Evolutionary conservation across 306 rosid genomes (phyloP), one percentile per base, ranked within the genome.

Genomic region (Glycyrrhiza uralensis): DNA sequence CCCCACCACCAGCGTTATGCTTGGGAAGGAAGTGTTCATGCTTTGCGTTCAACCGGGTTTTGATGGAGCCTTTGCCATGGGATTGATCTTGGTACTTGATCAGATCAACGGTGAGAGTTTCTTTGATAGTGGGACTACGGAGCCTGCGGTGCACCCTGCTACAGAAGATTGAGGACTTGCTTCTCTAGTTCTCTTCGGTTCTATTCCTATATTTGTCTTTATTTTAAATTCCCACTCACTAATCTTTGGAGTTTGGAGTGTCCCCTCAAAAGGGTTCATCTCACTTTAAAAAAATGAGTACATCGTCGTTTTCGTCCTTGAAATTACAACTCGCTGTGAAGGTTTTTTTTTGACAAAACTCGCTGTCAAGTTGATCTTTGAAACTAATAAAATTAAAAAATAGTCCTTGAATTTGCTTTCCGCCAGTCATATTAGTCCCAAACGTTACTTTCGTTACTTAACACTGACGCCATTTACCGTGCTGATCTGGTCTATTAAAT

Each of bases 21-120:
- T 94, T 30, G 98, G 91, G 3, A 94, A 86, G 58, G 96, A 91
- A 84, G 98, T 91, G 2, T 89, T 94, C 90, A 83, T 88, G 58
- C 91, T 94, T 38, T 73, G 77, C 38, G 61, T 94, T n/a, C 87
- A 84, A 79, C 87, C 92, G 3, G 97, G 90, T 5, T 91, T 94
- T 28, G 98, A 94, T 76, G 95, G 74, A 1, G 90, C 97, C 3
- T 89, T 94, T 12, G 91, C 92, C 26, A 94, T 94, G 98, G 97
- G 92, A 10, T 71, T 94, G 74, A 90, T 94, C 7, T 84, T 94
- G 13, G 89, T 85, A 1, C 87, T 94, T 30, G 97, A 94, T 86
- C 96, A 89, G 83, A 91, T 89, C 75, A 80, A 77, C 83, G 96
- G 90, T 50, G 86, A 86, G 4, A 78, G 54, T 85, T 41, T 4